A percentile compares a stretch with the other conserved stretches of the same genome.
Conservation (phyloP, 805 yeast genomes). For the Brettanomyces sp. region DNA sequence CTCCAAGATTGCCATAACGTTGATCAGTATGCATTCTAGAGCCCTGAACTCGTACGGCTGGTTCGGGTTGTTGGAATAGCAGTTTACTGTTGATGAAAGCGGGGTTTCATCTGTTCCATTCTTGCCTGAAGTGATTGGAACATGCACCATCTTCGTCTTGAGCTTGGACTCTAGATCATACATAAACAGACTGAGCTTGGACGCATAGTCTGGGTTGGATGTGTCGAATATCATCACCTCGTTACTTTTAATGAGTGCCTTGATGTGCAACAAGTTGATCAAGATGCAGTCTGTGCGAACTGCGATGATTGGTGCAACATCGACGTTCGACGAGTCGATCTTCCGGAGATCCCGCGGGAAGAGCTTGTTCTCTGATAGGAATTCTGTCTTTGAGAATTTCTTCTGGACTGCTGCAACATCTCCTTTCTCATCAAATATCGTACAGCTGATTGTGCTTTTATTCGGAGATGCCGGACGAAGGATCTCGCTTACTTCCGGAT, state of each 20-base stretch:
- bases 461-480: neutral
- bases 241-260: conserved; percentile 79
- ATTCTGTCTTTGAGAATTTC: conserved; percentile 63
- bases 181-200: conserved; percentile 65
- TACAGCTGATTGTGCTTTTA: conserved; percentile 35
- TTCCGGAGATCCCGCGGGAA: conserved; percentile 84
- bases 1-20: conserved; percentile 72
- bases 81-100: neutral
- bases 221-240: conserved; percentile 80
- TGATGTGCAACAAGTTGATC: conserved; percentile 76
- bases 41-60: conserved; percentile 75
- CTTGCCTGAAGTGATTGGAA: conserved; percentile 10
- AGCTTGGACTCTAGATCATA: conserved; percentile 77
- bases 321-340: conserved; percentile 64
- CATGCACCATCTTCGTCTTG: conserved; percentile 27
- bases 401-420: conserved; percentile 59
- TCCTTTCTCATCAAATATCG: conserved; percentile 67
- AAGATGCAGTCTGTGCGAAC: conserved; percentile 71
- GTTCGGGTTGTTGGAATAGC: conserved; percentile 14
- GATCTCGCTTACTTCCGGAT: neutral
- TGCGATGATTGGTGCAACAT: conserved; percentile 83
- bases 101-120: neutral
- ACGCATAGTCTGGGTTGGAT: conserved; percentile 50
- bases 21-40: conserved; percentile 70
- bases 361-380: conserved; percentile 59